Base-by-base conservation (phyloP, 371 early-diverging fungal genomes). In the Mortierella sp. region DNA sequence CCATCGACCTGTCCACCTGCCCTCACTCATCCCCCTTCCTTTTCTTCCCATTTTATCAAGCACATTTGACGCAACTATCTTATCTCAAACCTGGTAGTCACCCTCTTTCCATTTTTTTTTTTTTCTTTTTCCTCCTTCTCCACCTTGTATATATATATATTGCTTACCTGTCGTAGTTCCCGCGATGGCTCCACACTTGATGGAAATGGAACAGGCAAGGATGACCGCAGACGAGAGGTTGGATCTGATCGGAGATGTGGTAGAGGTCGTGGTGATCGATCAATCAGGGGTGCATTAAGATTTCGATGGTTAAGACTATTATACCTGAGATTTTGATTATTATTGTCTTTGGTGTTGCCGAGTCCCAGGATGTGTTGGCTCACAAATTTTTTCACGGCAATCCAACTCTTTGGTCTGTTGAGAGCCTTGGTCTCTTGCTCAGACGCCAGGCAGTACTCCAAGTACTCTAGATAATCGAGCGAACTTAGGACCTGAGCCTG, bases 401-500 rank as follows among this genome's bases (percentile, higher is more conserved):
- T 48, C 78, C 73, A 78, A 53, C 67, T 69, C 36, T 58, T 69
- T 22, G 58, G 62, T 24, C 79, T 65, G 10, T 45, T 32, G 36
- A 60, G 66, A n/a, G 69, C 55, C 57, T 41, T 65, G 15, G 15
- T 50, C 59, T 77, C 73, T 47, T 72, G 64, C 4, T 77, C 69
- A 13, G 72, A 69, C 10, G 55, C 41, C 11, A 72, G 48, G 43
- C 48, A 59, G 8, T 58, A 58, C 59, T 78, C 79, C 50, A 78
- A 55, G 60, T 65, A 67, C n/a, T 64, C 60, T 58, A 78, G 70
- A 57, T 67, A 78, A 47, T 70, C 74, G 50, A 74, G 70, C n/a
- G 74, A 70, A 47, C 41, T 45, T 45, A 21, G 58, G 19, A 67
- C 58, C 48, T 69, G 75, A 21, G 22, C 43, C 24, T 57, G 62